These are phyloP conservation scores for Prunus salicina DNA, from an alignment of 306 rosid genomes.

Conservation along the genomic window DNA sequence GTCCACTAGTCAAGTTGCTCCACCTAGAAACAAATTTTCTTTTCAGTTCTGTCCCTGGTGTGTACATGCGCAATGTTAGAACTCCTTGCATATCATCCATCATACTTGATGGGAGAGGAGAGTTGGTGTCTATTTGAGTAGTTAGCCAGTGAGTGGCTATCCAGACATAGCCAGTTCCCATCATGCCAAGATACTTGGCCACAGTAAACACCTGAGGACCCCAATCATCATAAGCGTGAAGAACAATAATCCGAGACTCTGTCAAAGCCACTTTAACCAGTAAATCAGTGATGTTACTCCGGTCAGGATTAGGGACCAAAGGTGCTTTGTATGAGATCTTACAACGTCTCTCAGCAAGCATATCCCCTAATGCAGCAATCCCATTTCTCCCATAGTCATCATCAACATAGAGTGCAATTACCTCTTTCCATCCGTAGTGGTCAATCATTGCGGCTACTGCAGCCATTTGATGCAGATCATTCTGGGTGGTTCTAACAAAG, in stretches of 20 bases:
- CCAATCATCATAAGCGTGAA: conserved; percentile 44
- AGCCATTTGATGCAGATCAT: conserved; percentile 74
- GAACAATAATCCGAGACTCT: conserved; percentile 75
- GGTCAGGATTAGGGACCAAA: conserved; percentile 42
- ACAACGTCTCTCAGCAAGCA: conserved; percentile 34
- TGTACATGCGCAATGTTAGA: conserved; percentile 58
- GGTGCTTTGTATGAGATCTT: conserved; percentile 84
- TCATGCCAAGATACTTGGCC: conserved; percentile 80
- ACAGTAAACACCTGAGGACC: conserved; percentile 50
- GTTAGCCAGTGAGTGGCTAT: conserved; percentile 77
- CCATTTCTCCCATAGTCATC: too few relatives aligned
- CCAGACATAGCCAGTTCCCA: conserved; percentile 88
- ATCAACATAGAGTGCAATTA: conserved; percentile 22
- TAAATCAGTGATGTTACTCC: conserved; percentile 52
- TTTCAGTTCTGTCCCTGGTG: conserved; percentile 64
- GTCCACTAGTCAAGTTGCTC: conserved; percentile 61
- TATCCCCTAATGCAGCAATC: too few relatives aligned
- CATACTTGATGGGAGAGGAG: conserved; percentile 38
- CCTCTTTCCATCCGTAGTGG: conserved; percentile 77
- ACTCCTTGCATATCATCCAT: conserved; percentile 71
- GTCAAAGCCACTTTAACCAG: conserved; percentile 78
- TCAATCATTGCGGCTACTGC: conserved; percentile 79
- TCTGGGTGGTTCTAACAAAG: conserved; percentile 70
- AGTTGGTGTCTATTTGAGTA: conserved; percentile 45
- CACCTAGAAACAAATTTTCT: conserved; percentile 69